Conservation (phyloP, 805 yeast species). For the Ogataea populi-albae region DNA sequence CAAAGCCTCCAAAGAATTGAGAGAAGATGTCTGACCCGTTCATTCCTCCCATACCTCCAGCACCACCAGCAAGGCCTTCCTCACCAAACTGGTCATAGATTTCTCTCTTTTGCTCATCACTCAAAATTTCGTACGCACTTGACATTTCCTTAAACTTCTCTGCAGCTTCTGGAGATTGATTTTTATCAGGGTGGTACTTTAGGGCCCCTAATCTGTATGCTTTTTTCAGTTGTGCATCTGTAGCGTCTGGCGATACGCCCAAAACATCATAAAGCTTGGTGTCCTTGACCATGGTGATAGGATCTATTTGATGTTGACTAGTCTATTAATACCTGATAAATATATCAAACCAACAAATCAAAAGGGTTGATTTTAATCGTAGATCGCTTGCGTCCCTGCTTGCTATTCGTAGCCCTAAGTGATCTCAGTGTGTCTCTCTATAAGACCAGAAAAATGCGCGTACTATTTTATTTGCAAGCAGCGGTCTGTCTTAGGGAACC, state of each 20-base stretch:
- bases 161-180: slow-evolving; percentile 84
- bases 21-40: slow-evolving; percentile 52
- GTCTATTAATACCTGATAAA: no score
- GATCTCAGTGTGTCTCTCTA: no score
- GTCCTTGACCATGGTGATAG: slow-evolving; percentile 87
- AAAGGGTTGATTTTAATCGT: no score
- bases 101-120: slow-evolving; percentile 86
- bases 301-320: no score
- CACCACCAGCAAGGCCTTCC: slow-evolving; percentile 85
- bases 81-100: slow-evolving; percentile 87
- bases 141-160: slow-evolving; percentile 92
- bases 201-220: slow-evolving; percentile 81
- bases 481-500: no score
- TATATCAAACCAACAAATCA: no score
- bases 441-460: no score
- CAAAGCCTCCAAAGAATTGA: slow-evolving; percentile 61
- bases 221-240: slow-evolving; percentile 70
- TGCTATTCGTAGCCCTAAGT: no score
- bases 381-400: no score
- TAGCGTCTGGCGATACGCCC: slow-evolving; percentile 69
- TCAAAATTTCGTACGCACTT: slow-evolving; percentile 82
- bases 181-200: slow-evolving; percentile 82
- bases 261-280: slow-evolving; percentile 72
- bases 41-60: slow-evolving; percentile 58
- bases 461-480: no score